Evolutionary conservation across 257 asterid species (phyloP).

Genomic region (Oldenlandia corymbosa): DNA sequence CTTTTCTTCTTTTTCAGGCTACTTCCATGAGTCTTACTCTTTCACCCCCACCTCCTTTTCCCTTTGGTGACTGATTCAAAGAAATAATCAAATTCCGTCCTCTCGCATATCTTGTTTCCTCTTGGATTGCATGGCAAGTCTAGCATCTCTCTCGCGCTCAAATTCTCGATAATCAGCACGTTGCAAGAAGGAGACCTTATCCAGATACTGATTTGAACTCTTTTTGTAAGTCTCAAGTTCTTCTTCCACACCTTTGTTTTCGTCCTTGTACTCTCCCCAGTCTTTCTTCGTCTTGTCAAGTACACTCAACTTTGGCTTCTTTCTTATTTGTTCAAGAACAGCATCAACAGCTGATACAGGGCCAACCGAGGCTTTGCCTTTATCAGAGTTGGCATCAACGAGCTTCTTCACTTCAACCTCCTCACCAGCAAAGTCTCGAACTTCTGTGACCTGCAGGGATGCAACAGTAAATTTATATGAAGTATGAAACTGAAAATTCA

Average conservation of each 20-base stretch:
- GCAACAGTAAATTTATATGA: background rate
- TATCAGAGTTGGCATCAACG: conserved; percentile 60
- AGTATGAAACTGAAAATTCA: background rate
- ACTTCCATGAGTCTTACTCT: too few relatives aligned
- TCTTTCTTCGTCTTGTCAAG: conserved; percentile 94
- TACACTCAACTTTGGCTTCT: conserved; percentile 87
- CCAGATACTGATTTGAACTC: conserved; percentile 87
- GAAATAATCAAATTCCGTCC: conserved; percentile 37
- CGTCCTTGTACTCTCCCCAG: conserved; percentile 96
- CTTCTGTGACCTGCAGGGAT: conserved; percentile 58
- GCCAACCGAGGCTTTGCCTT: conserved; percentile 57
- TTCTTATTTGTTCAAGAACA: conserved; percentile 80
- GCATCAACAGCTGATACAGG: conserved; percentile 79
- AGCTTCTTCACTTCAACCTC: conserved; percentile 76
- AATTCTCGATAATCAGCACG: conserved; percentile 85
- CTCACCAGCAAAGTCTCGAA: conserved; percentile 92
- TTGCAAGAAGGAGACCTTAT: conserved; percentile 75
- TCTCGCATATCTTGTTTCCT: conserved; percentile 84
- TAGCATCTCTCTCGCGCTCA: conserved; percentile 89
- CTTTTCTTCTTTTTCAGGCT: too few relatives aligned
- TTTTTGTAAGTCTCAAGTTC: conserved; percentile 93
- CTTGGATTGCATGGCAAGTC: conserved; percentile 72
- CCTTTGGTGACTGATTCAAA: background rate
- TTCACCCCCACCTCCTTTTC: too few relatives aligned
- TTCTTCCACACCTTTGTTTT: conserved; percentile 74